Conservation (phyloP, 106 monocot genomes). For the Apostasia ramifera region DNA sequence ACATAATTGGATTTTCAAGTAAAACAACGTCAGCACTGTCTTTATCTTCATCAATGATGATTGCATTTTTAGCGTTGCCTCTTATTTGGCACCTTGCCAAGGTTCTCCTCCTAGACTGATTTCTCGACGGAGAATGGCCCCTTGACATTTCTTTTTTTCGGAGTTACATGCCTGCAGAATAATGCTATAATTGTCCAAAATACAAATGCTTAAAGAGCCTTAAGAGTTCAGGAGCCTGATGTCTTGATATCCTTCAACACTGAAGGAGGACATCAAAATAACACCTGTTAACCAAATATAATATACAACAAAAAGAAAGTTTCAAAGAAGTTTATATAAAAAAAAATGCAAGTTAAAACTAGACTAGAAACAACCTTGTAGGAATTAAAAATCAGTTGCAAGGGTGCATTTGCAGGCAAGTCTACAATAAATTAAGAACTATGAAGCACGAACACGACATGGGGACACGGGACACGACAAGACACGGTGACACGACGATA, state of each 20-base stretch:
- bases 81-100: conserved; percentile 44
- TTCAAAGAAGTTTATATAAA: too few species aligned
- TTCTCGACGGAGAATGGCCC: conserved; percentile 36
- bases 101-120: conserved; percentile 17
- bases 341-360: too few species aligned
- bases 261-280: neutral
- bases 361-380: too few species aligned
- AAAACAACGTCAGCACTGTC: conserved; percentile 30
- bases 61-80: conserved; percentile 19
- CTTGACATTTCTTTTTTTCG: conserved; percentile 38
- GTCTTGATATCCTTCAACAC: neutral
- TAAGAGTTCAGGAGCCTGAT: neutral
- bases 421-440: too few species aligned
- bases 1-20: conserved; percentile 28
- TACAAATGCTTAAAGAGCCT: neutral
- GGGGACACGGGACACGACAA: too few species aligned
- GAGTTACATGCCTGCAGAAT: neutral
- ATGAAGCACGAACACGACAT: too few species aligned
- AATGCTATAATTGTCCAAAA: neutral
- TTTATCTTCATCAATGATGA: conserved; percentile 49
- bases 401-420: too few species aligned
- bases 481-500: too few species aligned
- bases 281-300: too few species aligned
- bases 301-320: too few species aligned
- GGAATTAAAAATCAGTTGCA: too few species aligned